These are phyloP conservation scores for Leccinum griseonigrum DNA, from an alignment of 1,284 basidiomycete genomes.

Conservation along the genomic window DNA sequence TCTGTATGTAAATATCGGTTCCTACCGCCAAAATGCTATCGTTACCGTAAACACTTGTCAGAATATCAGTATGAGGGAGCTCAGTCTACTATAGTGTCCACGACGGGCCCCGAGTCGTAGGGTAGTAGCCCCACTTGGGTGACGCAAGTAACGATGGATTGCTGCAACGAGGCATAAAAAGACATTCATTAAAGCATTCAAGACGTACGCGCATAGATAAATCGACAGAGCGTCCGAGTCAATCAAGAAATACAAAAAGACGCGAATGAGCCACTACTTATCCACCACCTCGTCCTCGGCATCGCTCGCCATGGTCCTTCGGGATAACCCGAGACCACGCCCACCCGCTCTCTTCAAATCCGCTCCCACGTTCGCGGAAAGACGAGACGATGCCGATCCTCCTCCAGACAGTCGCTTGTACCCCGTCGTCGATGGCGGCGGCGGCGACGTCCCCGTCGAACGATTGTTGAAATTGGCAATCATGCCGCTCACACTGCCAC, in stretches of 20 bases:
- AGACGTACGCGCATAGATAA: conserved; percentile 1
- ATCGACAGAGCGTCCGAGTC: not conserved
- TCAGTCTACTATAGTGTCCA: too few species aligned
- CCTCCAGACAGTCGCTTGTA: conserved; percentile 47
- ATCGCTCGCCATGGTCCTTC: conserved; percentile 77
- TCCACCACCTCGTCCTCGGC: conserved; percentile 71
- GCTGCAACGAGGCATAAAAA: not conserved
- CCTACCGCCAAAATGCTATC: too few species aligned
- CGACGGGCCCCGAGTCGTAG: too few species aligned
- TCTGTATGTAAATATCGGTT: too few species aligned
- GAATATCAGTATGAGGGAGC: too few species aligned
- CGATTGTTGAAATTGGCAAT: conserved; percentile 57
- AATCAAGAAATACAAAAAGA: not conserved
- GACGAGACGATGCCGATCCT: conserved; percentile 23
- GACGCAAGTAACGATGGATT: not conserved
- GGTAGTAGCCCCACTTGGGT: not conserved
- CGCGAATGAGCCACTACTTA: conserved; percentile 13
- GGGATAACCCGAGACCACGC: conserved; percentile 55
- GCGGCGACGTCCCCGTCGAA: conserved; percentile 33
- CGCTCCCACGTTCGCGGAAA: conserved; percentile 20
- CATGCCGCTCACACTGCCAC: conserved; percentile 50
- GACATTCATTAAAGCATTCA: not conserved
- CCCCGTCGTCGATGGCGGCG: conserved; percentile 32
- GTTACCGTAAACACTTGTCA: too few species aligned
- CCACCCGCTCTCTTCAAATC: conserved; percentile 38